Percentiles rank a stretch among this genome's conserved stretches.
Conservation (phyloP, 331 rosid species). For the Dryas integrifolia region DNA sequence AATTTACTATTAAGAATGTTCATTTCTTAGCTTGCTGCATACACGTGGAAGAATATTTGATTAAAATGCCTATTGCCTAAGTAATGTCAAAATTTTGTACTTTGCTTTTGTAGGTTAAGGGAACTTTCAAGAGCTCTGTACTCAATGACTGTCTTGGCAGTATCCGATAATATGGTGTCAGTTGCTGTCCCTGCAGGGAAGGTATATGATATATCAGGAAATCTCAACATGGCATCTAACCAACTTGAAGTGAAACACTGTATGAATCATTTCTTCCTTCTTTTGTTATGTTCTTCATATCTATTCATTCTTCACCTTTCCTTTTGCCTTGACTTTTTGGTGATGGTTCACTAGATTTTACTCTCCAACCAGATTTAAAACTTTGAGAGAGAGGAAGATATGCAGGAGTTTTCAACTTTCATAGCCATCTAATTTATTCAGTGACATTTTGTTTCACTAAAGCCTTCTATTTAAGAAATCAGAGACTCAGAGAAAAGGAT, state of each 20-base stretch:
- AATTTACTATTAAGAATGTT: neutral
- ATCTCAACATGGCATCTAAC: constrained; percentile 64
- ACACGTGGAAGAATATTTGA: neutral
- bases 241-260: constrained; percentile 54
- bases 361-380: neutral
- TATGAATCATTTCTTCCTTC: constrained; percentile 38
- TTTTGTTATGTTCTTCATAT: neutral
- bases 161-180: constrained; percentile 38
- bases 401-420: neutral
- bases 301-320: neutral
- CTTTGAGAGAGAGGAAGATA: neutral
- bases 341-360: neutral
- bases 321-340: neutral
- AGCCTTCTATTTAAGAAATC: no score
- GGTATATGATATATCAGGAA: constrained; percentile 66
- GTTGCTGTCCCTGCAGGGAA: constrained; percentile 57
- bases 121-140: constrained; percentile 67
- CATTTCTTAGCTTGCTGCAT: constrained; percentile 2
- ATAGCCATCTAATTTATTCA: no score
- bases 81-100: constrained; percentile 1
- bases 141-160: constrained; percentile 47
- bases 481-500: neutral
- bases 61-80: constrained; percentile 13
- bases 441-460: no score
- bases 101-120: constrained; percentile 43